Conservation (phyloP, 148 eudicot species). For the Rhododendron mucronatum region DNA sequence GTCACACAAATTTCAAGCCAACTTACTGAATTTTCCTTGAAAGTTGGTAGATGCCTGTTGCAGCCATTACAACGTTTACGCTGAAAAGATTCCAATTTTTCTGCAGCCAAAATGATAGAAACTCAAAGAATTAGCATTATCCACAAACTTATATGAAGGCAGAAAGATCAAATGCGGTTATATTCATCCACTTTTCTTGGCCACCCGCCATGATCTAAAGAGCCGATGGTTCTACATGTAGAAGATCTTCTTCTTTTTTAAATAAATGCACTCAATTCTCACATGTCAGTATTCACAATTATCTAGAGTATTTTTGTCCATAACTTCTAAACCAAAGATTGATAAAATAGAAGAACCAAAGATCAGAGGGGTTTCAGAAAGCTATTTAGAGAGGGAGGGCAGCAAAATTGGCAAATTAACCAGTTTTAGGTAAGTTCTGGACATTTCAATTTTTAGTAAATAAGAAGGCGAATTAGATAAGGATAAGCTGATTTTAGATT, state of each 20-base stretch:
- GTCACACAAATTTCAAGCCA: not conserved
- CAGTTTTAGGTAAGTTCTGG: not conserved
- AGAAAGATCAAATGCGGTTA: not conserved
- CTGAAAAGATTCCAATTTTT: conserved; percentile 96
- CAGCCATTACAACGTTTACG: conserved; percentile 82
- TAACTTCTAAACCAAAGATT: not conserved
- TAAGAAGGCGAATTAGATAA: not conserved
- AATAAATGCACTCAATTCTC: not conserved
- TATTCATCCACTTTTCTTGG: not conserved
- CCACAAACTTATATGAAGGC: not conserved
- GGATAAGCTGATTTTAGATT: not conserved
- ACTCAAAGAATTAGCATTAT: not conserved
- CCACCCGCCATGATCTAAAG: not conserved
- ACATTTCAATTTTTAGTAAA: not conserved
- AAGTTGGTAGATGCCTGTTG: conserved; percentile 80
- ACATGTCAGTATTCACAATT: too few species aligned
- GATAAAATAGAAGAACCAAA: not conserved
- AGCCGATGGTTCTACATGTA: not conserved
- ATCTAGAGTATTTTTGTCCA: not conserved
- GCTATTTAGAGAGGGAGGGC: not conserved
- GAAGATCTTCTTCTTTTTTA: too few species aligned
- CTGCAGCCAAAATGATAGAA: conserved; percentile 17
- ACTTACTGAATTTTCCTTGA: conserved; percentile 65
- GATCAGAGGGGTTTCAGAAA: not conserved
- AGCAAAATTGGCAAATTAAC: not conserved